Conservation (phyloP, 805 yeast genomes). For the Spathaspora arborariae region DNA sequence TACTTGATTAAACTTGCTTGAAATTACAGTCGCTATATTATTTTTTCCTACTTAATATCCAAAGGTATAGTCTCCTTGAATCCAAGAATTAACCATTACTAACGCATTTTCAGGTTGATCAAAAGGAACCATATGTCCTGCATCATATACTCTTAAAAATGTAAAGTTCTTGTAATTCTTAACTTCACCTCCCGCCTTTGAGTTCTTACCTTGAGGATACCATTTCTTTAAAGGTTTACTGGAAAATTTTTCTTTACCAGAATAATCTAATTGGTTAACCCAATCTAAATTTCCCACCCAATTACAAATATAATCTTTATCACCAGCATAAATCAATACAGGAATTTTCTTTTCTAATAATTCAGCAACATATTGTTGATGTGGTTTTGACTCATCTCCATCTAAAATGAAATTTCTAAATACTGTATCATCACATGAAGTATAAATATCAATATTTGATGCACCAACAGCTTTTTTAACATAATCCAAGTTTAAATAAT, state of each 20-base stretch:
- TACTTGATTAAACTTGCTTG: no score
- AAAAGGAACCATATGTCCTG: constrained; percentile 95
- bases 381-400: constrained; percentile 70
- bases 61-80: constrained; percentile 55
- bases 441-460: constrained; percentile 41
- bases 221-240: constrained; percentile 34
- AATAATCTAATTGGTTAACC: constrained; percentile 32
- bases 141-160: constrained; percentile 79
- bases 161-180: constrained; percentile 73
- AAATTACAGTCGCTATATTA: no score
- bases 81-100: constrained; percentile 85
- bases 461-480: constrained; percentile 61
- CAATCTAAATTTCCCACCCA: constrained; percentile 44
- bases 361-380: constrained; percentile 56
- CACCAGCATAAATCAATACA: constrained; percentile 43
- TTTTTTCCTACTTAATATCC: constrained; percentile 4
- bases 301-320: constrained; percentile 43
- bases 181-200: constrained; percentile 64
- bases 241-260: constrained; percentile 17
- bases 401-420: constrained; percentile 47
- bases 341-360: constrained; percentile 37
- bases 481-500: constrained; percentile 48
- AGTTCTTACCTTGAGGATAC: constrained; percentile 21
- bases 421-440: constrained; percentile 48
- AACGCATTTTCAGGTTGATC: constrained; percentile 79